These are phyloP conservation scores for Celoporthe dispersa DNA, from an alignment of 2,329 filamentous ascomycete genomes.

Conservation along the genomic window DNA sequence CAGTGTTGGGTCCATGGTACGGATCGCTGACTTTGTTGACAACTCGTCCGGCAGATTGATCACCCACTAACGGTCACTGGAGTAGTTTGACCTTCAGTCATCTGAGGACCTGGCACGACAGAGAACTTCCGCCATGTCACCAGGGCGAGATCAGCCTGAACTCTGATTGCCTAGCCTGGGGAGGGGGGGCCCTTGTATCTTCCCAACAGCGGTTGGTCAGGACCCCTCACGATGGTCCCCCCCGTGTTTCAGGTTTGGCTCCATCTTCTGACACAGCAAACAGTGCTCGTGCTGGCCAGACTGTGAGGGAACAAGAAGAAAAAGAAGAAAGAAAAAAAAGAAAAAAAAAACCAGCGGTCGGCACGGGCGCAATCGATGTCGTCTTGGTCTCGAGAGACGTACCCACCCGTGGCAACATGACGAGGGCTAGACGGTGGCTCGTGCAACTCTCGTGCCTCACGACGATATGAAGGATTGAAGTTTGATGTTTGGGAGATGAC, in stretches of 20 bases:
- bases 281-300: conserved; percentile 15
- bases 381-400: not conserved
- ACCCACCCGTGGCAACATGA: not conserved
- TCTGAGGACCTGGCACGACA: not conserved
- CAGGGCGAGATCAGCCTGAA: not conserved
- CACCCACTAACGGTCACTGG: not conserved
- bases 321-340: not conserved
- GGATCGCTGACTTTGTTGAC: not conserved
- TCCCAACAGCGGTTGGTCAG: conserved; percentile 3
- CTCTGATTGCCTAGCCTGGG: not conserved
- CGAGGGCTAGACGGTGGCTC: not conserved
- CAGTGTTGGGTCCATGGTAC: not conserved
- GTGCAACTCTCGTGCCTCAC: not conserved
- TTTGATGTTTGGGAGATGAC: not conserved
- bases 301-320: not conserved
- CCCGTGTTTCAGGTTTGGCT: conserved; percentile 21
- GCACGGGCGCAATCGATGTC: not conserved
- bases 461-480: not conserved
- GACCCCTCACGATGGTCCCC: conserved; percentile 4
- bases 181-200: not conserved
- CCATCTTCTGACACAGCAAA: conserved; percentile 15
- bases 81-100: conserved; percentile 5
- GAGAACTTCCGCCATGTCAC: conserved; percentile 2
- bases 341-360: not conserved
- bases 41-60: not conserved